These are phyloP conservation scores for Wallemia ichthyophaga DNA, from an alignment of 1,284 basidiomycete genomes.

Conservation along the genomic window DNA sequence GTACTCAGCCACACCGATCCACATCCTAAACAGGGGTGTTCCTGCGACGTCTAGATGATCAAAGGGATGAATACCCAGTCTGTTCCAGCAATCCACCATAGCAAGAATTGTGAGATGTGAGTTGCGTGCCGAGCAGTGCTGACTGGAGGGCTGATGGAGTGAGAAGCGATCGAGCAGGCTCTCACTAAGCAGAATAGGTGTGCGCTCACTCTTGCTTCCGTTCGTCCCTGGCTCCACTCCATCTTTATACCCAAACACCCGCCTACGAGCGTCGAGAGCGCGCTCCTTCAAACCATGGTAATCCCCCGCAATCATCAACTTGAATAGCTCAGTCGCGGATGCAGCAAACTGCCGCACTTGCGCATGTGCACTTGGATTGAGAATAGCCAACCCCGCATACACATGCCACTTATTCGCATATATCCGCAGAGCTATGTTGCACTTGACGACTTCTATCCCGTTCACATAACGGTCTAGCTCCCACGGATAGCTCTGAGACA, in stretches of 20 bases:
- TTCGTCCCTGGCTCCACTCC: slow-evolving; percentile 5
- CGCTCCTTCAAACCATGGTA: slow-evolving; percentile 33
- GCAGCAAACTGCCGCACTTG: slow-evolving; percentile 77
- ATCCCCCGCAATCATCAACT: slow-evolving; percentile 69
- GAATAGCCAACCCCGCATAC: slow-evolving; percentile 84
- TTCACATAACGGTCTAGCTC: slow-evolving; percentile 60
- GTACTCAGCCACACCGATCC: slow-evolving; percentile 92
- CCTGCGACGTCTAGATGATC: slow-evolving; percentile 76
- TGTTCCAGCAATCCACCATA: slow-evolving; percentile 96
- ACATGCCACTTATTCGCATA: slow-evolving; percentile 97
- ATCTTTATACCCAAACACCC: slow-evolving; percentile 35
- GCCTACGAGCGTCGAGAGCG: slow-evolving; percentile 41
- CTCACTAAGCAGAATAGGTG: slow-evolving; percentile 58
- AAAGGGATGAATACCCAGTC: slow-evolving; percentile 61
- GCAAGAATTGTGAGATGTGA: slow-evolving; percentile 86
- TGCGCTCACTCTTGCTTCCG: slow-evolving; percentile 12
- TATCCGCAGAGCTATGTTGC: slow-evolving; percentile 85
- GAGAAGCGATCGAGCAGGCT: slow-evolving; percentile 68
- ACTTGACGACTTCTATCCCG: slow-evolving; percentile 96
- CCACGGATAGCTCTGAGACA: slow-evolving; percentile 61
- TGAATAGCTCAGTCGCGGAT: slow-evolving; percentile 66
- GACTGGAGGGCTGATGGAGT: slow-evolving; percentile 23
- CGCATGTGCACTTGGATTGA: slow-evolving; percentile 66
- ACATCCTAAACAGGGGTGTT: slow-evolving; percentile 81
- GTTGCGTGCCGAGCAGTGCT: slow-evolving; percentile 21